Evolutionary conservation across 352 stramenopile species (phyloP).

Genomic region (Phytophthora sansomeana): DNA sequence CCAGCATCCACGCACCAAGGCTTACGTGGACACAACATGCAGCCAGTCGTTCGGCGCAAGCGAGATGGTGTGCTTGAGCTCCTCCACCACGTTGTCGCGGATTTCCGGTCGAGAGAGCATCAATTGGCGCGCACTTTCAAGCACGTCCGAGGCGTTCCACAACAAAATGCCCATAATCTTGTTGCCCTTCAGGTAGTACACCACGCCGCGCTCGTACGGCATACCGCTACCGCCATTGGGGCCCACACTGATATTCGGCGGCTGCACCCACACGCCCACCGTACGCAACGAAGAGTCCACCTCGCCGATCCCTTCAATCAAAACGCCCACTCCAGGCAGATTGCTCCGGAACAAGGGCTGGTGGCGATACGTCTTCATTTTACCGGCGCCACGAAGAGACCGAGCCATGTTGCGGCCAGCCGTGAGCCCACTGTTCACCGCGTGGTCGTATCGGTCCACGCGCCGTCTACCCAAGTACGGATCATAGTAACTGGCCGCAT

Average conservation of each 20-base stretch:
- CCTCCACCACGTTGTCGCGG: constrained; percentile 76
- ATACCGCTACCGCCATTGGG: constrained; percentile 15
- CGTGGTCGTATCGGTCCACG: constrained; percentile 93
- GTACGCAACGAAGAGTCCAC: constrained; percentile 82
- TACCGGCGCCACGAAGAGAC: constrained; percentile 45
- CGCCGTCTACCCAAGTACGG: constrained; percentile 84
- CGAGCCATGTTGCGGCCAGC: constrained; percentile 91
- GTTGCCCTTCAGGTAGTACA: constrained; percentile 93
- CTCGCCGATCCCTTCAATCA: constrained; percentile 88
- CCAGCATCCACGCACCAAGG: neutral
- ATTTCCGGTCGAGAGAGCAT: constrained; percentile 76
- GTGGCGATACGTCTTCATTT: constrained; percentile 89
- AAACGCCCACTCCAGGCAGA: constrained; percentile 72
- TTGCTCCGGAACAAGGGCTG: constrained; percentile 91
- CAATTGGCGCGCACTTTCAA: constrained; percentile 87
- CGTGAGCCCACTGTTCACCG: constrained; percentile 91
- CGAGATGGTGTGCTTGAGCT: constrained; percentile 85
- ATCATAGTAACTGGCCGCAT: constrained; percentile 92
- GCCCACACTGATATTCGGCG: constrained; percentile 24
- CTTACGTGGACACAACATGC: constrained; percentile 64
- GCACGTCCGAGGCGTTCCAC: constrained; percentile 90
- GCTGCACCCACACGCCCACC: constrained; percentile 87
- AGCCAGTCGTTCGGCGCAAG: constrained; percentile 91
- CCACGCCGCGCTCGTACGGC: constrained; percentile 82
- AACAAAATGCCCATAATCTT: constrained; percentile 92